phyloP scores from a whole-genome alignment of 2,329 filamentous ascomycete species.

The Catunica adiposa region DNA sequence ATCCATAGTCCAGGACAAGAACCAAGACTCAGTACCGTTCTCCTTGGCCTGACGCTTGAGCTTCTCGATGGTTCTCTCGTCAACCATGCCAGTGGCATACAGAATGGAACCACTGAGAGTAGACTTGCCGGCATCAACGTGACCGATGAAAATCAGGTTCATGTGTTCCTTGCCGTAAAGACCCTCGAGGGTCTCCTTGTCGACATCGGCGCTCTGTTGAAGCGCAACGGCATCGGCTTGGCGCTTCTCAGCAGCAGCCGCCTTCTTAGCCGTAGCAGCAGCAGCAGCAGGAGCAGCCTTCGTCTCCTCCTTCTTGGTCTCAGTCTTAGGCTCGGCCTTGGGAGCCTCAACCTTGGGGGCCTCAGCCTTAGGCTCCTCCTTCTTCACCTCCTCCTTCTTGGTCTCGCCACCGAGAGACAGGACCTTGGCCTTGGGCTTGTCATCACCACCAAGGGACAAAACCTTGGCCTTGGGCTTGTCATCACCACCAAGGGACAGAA shows the following conservation, averaged over 20 bases:
- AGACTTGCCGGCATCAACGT: slow-evolving; percentile 96
- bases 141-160: slow-evolving; percentile 94
- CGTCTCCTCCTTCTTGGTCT: slow-evolving; percentile 36
- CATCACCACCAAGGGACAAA: too few relatives aligned
- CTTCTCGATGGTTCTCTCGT: slow-evolving; percentile 94
- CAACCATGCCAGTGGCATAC: slow-evolving; percentile 95
- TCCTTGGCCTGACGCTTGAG: slow-evolving; percentile 96
- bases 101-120: slow-evolving; percentile 88
- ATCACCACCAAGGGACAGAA: slow-evolving; percentile 56
- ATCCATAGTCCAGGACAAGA: slow-evolving; percentile 95
- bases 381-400: slow-evolving; percentile 39
- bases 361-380: slow-evolving; percentile 33
- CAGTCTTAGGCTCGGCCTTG: slow-evolving; percentile 22
- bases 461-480: slow-evolving; percentile 24
- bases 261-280: slow-evolving; percentile 35
- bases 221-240: slow-evolving; percentile 72
- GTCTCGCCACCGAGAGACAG: slow-evolving; percentile 53
- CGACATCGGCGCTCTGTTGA: slow-evolving; percentile 61
- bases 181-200: slow-evolving; percentile 63
- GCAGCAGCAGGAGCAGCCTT: slow-evolving; percentile 25
- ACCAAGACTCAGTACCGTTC: slow-evolving; percentile 92
- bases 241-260: slow-evolving; percentile 86
- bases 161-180: slow-evolving; percentile 89
- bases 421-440: slow-evolving; percentile 36
- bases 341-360: neutral